Base-by-base conservation (phyloP, 192 early-diverging fungal species). In the Coemansia sp. region DNA sequence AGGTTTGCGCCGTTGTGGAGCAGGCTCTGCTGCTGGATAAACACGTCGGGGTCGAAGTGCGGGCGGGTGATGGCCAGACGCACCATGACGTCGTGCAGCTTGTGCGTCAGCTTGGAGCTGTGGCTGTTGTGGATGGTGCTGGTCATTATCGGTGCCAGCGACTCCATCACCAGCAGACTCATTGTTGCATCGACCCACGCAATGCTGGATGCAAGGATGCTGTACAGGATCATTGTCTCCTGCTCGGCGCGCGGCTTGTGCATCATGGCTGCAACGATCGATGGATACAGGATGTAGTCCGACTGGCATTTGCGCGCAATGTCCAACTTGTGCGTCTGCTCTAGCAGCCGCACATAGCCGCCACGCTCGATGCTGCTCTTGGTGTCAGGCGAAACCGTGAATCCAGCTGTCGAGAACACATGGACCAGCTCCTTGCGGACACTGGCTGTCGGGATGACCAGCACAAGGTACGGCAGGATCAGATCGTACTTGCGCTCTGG, bases 401-500 rank as follows among this genome's bases (percentile, higher is more conserved):
- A 30, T 26, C 79, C 79, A 0, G 79, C 74, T 0, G 45, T 34
- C 35, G 74, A 65, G 28, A 81, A 73, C 63, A 81, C 67, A 23
- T 81, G 79, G 3, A 59, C 67, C 43, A 92, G 67, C 30, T 87
- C 87, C 68, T 87, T 88, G 75, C 90, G 91, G 64, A 84, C 84
- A 42, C 87, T 88, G 6, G 94, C 85, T n/a, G 88, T 85, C 2
- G 93, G 92, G 31, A 97, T 74, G 20, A 95, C 70, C 20, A 92
- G 90, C 25, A 92, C 86, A 30, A 97, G 64, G 69, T 92, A 96
- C 5, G 93, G 92, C 58, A 94, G 75, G 23, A 81, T 81, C 65
- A 75, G 63, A 33, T 81, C 73, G 28, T 33, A 59, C 42, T 45
- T 30, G 67, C 77, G 71, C 33, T 70, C 61, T 3, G 64, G 51